Base-by-base conservation (phyloP, 768 basidiomycete species). In the Kwoniella mangroviensis region DNA sequence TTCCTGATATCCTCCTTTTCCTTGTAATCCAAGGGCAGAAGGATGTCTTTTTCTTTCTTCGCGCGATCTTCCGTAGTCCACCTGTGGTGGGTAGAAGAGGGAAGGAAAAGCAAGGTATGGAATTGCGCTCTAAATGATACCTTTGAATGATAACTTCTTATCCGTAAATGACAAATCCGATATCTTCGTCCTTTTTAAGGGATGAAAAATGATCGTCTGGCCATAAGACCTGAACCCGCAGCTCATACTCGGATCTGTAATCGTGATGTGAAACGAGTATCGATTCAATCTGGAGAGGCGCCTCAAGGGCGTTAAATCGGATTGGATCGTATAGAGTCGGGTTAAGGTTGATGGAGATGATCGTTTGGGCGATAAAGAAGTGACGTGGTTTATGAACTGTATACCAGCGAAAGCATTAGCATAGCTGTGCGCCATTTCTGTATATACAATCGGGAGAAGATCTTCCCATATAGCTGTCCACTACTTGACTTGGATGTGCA, bases 111-210 rank as follows among this genome's bases (percentile, higher is more conserved):
- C 34, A 52, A 51, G 62, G 62, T 63, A 63, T 63, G 45, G 62
- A 63, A 63, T 63, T 63, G 62, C 62, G 62, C 28, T 63, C 43
- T 63, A 63, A 63, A 63, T 45, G 42, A 63, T 63, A 63, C 62
- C 62, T 58, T 28, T 49, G 12, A 1, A 58, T 2, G 13, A 13
- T 28, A 15, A 58, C 34, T 58, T 58, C 56, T 58, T 58, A 58
- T 58, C 56, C n/a, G 56, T 58, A 41, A 15, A 58, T 58, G 6
- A 3, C 1, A 13, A 7, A 49, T 49, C 45, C 45, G 6, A 34
- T 5, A 34, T 34, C 34, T 34, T 34, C 34, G 34, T 34, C 34
- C 34, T 7, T 49, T 17, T 19, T 19, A 49, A 19, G 15, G 13
- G 56, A 28, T 9, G n/a, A 13, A 58, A 26, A 7, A 21, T 0